Conservation (phyloP, 2,329 filamentous ascomycete species). For the Aspergillus fijiensis region DNA sequence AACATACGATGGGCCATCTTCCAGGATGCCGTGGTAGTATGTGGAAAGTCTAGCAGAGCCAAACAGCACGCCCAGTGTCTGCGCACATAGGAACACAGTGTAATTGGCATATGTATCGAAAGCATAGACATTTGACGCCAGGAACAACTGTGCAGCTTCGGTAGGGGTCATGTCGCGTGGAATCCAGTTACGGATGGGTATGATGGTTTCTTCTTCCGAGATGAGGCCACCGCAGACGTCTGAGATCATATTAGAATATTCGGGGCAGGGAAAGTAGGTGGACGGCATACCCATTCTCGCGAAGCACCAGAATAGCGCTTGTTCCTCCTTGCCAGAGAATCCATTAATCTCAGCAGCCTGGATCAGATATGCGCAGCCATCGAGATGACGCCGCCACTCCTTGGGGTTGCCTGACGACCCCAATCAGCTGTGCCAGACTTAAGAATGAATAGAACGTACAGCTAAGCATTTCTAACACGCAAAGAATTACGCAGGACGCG, state of each 20-base stretch:
- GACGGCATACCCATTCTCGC: conserved; percentile 48
- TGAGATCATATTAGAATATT: conserved; percentile 15
- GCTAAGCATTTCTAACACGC: conserved; percentile 54
- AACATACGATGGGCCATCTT: conserved; percentile 24
- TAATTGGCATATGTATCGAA: conserved; percentile 55
- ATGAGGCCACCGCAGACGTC: conserved; percentile 56
- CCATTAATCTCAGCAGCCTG: conserved; percentile 53
- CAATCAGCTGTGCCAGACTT: neutral
- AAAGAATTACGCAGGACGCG: conserved; percentile 54
- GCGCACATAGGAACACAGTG: conserved; percentile 51
- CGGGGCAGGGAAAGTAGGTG: neutral
- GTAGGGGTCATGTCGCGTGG: conserved; percentile 23
- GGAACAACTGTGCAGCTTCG: conserved; percentile 25
- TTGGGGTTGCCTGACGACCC: conserved; percentile 36
- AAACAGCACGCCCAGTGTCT: conserved; percentile 44
- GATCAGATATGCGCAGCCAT: conserved; percentile 54
- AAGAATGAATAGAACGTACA: conserved; percentile 29
- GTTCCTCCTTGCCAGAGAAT: conserved; percentile 50
- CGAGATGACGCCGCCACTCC: conserved; percentile 53
- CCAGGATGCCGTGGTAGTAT: conserved; percentile 18
- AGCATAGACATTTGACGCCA: conserved; percentile 26
- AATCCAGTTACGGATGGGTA: conserved; percentile 51
- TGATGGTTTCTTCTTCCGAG: conserved; percentile 52
- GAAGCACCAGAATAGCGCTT: conserved; percentile 58
- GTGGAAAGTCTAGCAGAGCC: conserved; percentile 17